phyloP scores from a whole-genome alignment of 1,139 yeast genomes.

The Saccharomycopsis crataegensis region DNA sequence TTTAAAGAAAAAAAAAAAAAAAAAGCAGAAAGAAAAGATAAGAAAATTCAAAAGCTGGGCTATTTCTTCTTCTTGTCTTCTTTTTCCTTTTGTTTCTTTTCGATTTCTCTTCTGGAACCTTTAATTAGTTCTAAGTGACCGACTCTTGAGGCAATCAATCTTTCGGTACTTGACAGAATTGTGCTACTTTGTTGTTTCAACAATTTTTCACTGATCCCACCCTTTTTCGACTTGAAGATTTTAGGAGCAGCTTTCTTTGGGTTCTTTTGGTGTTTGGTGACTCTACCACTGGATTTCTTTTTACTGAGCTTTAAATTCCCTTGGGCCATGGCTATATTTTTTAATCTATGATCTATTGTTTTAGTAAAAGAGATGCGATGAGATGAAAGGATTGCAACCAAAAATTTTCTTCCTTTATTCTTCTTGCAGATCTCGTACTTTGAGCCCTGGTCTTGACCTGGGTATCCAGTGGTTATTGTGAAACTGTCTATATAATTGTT shows the following conservation, averaged over 20 bases:
- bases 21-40: neutral
- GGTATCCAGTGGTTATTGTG: no score
- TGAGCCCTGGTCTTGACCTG: no score
- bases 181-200: constrained; percentile 11
- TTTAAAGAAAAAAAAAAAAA: no score
- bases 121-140: constrained; percentile 92
- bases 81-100: constrained; percentile 34
- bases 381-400: neutral
- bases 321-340: constrained; percentile 35
- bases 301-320: constrained; percentile 38
- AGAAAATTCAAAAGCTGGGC: neutral
- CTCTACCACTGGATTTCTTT: constrained; percentile 34
- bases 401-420: neutral
- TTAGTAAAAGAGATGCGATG: neutral
- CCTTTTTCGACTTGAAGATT: constrained; percentile 37
- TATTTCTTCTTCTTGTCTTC: constrained; percentile 1
- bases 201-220: constrained; percentile 22
- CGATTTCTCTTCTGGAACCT: constrained; percentile 85
- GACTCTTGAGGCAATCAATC: constrained; percentile 76
- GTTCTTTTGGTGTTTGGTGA: constrained; percentile 38
- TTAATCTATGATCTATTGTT: neutral
- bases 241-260: constrained; percentile 40
- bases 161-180: constrained; percentile 50
- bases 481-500: no score
- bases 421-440: neutral